phyloP scores from a whole-genome alignment of 2,329 filamentous ascomycete genomes.

The Fusarium lateritium region DNA sequence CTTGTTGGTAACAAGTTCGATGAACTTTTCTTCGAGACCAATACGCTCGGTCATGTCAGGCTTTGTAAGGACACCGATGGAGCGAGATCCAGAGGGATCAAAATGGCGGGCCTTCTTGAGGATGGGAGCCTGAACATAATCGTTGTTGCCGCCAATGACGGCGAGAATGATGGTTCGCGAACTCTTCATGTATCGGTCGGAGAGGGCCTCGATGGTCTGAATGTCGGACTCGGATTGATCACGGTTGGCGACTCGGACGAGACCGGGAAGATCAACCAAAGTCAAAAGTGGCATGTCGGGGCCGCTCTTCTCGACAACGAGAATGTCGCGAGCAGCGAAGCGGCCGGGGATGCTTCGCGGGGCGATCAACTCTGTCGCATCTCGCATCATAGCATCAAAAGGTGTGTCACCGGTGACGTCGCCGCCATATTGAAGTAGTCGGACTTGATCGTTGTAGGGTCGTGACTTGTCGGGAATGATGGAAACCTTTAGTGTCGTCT shows the following conservation, averaged over 20 bases:
- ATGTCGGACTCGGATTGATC: conserved; percentile 69
- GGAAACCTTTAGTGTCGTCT: conserved; percentile 63
- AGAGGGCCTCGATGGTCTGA: conserved; percentile 65
- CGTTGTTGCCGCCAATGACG: conserved; percentile 69
- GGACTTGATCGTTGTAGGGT: conserved; percentile 62
- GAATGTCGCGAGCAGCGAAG: conserved; percentile 67
- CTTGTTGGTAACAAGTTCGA: conserved; percentile 66
- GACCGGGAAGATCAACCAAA: conserved; percentile 73
- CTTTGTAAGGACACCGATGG: conserved; percentile 68
- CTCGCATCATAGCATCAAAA: conserved; percentile 66
- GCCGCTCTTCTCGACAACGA: conserved; percentile 72
- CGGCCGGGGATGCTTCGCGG: conserved; percentile 65
- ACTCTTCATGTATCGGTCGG: conserved; percentile 70
- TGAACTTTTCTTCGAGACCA: conserved; percentile 68
- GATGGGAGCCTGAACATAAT: conserved; percentile 68
- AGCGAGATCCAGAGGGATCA: conserved; percentile 64
- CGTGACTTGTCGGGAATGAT: conserved; percentile 69
- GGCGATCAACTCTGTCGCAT: conserved; percentile 66
- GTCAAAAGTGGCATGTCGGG: conserved; percentile 73
- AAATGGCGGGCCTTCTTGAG: conserved; percentile 66
- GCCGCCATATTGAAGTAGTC: conserved; percentile 64
- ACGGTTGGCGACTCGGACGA: conserved; percentile 68
- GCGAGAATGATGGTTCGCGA: conserved; percentile 69
- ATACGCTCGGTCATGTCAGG: conserved; percentile 68
- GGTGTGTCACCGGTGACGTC: conserved; percentile 60